Evolutionary conservation across 306 rosid genomes (phyloP), one percentile per base, ranked within the genome.

Genomic region (Hylodesmum podocarpum): DNA sequence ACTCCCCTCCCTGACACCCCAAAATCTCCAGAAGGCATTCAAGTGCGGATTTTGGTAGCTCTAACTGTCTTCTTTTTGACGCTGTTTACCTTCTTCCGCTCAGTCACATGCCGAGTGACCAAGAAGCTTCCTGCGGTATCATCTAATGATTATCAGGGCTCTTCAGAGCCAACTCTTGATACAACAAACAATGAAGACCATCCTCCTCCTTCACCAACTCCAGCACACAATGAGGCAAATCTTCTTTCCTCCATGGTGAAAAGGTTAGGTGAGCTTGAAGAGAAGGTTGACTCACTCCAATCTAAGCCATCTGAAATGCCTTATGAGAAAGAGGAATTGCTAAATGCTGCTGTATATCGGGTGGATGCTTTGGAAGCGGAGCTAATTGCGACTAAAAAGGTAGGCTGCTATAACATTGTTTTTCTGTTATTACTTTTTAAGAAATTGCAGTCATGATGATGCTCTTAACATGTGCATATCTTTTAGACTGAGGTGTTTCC

Each of bases 301-400:
- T 85, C 97, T 55, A 95, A 92, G 89, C 97, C 99, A 68, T 90
- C 97, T 27, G 84, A 80, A 86, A 90, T 95, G 99, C 99, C 99
- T 53, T 66, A 76, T 63, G 97, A 95, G 80, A 95, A 92, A 83
- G 97, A 71, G 68, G 99, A 95, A 85, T 82, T 95, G 88, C 89
- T 95, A 80, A 92, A 95, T 88, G 99, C 97, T 69, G 99, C 99
- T 74, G 99, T 95, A 57, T 92, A 87, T 73, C 97, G 97, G 3
- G 99, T 95, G 75, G 99, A 95, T 90, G 97, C 94, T 54, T 84
- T 95, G 72, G 99, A 95, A 82, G 99, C 99, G 43, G 97, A 92
- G 86, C 83, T 95, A 61, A 95, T 95, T 83, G 89, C 97, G 51
- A 90, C 99, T 46, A 95, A 95, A 85, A 89, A 89, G 97, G 99